These are phyloP conservation scores for Macrolepiota dolichaula DNA, from an alignment of 768 basidiomycete species.

Conservation along the genomic window DNA sequence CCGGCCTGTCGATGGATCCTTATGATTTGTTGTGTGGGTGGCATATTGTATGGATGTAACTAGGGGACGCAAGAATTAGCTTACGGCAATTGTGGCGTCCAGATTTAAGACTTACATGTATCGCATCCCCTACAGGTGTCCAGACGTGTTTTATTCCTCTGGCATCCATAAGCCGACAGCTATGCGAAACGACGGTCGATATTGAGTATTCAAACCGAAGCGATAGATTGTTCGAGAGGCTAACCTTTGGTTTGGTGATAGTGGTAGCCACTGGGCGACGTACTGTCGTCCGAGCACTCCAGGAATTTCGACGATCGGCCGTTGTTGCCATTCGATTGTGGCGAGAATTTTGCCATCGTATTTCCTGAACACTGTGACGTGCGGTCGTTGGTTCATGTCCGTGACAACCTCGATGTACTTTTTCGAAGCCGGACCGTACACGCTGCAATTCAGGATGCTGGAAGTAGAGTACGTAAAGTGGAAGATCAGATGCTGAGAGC, in stretches of 20 bases:
- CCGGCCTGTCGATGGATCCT: conserved; percentile 29
- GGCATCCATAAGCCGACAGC: conserved; percentile 4
- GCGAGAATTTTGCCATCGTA: conserved; percentile 31
- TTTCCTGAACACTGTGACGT: conserved; percentile 21
- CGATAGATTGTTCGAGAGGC: conserved; percentile 9
- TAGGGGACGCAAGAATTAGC: conserved; percentile 14
- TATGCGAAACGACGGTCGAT: background rate
- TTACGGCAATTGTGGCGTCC: background rate
- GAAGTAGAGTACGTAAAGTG: conserved; percentile 37
- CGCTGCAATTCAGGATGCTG: conserved; percentile 39
- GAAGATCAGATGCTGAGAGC: conserved; percentile 31
- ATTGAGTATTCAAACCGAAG: background rate
- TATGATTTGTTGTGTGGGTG: conserved; percentile 29
- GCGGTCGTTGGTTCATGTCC: conserved; percentile 20
- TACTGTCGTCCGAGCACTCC: conserved; percentile 29
- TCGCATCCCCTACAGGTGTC: conserved; percentile 7
- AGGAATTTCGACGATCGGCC: conserved; percentile 38
- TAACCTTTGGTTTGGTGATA: conserved; percentile 39
- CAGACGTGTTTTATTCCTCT: conserved; percentile 7
- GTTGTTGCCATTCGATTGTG: conserved; percentile 40
- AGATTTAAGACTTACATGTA: conserved; percentile 1
- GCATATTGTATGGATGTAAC: conserved; percentile 32
- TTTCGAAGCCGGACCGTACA: conserved; percentile 38
- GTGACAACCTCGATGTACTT: conserved; percentile 39
- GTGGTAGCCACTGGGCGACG: conserved; percentile 36